phyloP scores from a whole-genome alignment of 129 eudicot genomes.

The Pulicaria dysenterica region DNA sequence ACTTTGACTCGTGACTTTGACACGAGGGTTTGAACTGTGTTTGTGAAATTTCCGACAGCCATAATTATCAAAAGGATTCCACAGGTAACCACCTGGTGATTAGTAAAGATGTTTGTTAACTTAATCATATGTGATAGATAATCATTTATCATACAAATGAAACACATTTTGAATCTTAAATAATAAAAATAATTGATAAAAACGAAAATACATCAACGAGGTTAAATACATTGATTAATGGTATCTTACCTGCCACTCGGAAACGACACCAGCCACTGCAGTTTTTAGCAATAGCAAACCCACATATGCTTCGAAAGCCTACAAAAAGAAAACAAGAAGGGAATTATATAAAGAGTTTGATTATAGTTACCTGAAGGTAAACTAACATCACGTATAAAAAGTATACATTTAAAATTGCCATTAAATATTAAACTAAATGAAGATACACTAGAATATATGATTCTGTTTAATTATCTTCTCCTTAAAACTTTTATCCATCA shows the following conservation, averaged over 20 bases:
- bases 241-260: slow-evolving; percentile 88
- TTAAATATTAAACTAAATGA: no score
- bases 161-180: not conserved
- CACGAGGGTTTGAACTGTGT: slow-evolving; percentile 78
- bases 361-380: not conserved
- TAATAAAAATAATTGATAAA: not conserved
- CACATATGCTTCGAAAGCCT: slow-evolving; percentile 94
- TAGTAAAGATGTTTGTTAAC: not conserved
- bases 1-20: slow-evolving; percentile 80
- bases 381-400: no score
- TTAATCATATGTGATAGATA: not conserved
- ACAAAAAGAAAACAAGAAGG: slow-evolving; percentile 19
- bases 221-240: not conserved
- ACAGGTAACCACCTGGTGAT: slow-evolving; percentile 64
- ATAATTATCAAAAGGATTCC: slow-evolving; percentile 79
- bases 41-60: slow-evolving; percentile 91
- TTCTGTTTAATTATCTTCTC: no score
- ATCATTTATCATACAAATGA: not conserved
- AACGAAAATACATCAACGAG: not conserved
- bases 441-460: no score
- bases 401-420: no score
- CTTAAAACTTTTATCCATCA: no score
- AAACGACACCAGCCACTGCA: slow-evolving; percentile 63
- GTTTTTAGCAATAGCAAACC: slow-evolving; percentile 82
- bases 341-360: not conserved